These are phyloP conservation scores for Nitzschia inconspicua DNA, from an alignment of 108 stramenopile species.

Conservation along the genomic window DNA sequence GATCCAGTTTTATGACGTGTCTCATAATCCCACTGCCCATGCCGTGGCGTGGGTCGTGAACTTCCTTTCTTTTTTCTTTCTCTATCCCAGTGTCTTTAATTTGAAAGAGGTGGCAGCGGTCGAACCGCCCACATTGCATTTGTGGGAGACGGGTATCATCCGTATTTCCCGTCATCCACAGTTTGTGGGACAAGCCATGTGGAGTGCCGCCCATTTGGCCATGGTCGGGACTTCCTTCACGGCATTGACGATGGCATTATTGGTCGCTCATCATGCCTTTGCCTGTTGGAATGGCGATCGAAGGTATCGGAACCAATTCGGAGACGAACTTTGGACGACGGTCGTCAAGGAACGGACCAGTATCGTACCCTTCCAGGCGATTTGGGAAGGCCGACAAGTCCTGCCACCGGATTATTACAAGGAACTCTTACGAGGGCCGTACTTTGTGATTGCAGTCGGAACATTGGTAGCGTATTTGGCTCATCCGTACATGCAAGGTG, in stretches of 20 bases:
- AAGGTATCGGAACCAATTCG: constrained; percentile 72
- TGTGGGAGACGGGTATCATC: constrained; percentile 95
- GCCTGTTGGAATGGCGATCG: constrained; percentile 95
- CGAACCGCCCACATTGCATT: constrained; percentile 74
- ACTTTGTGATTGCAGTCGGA: constrained; percentile 82
- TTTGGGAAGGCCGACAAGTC: constrained; percentile 84
- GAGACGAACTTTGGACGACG: constrained; percentile 65
- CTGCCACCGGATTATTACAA: constrained; percentile 88
- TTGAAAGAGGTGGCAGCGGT: constrained; percentile 91
- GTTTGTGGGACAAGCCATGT: constrained; percentile 88
- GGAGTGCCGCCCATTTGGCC: constrained; percentile 88
- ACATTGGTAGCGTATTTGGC: constrained; percentile 93
- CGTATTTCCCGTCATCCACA: constrained; percentile 97
- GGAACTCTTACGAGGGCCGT: constrained; percentile 91
- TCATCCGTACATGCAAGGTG: constrained; percentile 96
- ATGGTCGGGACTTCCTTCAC: constrained; percentile 91
- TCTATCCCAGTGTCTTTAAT: constrained; percentile 95
- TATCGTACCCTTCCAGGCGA: constrained; percentile 88
- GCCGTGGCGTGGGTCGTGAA: constrained; percentile 59
- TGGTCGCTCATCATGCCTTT: constrained; percentile 91
- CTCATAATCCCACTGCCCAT: constrained; percentile 50
- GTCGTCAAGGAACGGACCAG: constrained; percentile 77
- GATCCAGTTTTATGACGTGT: constrained; percentile 79
- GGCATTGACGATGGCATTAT: constrained; percentile 65
- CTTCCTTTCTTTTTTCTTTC: constrained; percentile 87